Conservation (phyloP, 2,329 filamentous ascomycete species). For the Beauveria rudraprayagi region DNA sequence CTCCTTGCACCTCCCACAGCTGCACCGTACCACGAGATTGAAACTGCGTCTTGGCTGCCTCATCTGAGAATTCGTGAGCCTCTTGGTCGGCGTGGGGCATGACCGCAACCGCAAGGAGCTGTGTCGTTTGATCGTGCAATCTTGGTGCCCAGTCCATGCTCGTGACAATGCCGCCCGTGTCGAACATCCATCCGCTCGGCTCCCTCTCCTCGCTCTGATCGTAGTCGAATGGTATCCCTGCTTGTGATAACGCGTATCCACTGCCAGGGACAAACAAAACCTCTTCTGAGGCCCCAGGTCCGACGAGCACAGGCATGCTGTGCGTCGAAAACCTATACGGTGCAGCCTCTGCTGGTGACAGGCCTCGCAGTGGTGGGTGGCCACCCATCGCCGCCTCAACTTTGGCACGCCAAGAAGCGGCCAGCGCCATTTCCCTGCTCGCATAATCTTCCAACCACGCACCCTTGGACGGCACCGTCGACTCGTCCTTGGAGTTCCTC, state of each 20-base stretch:
- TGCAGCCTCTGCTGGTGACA: conserved; percentile 21
- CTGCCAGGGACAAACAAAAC: conserved; percentile 21
- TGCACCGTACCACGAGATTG: conserved; percentile 41
- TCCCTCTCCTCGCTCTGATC: conserved; percentile 18
- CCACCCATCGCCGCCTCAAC: conserved; percentile 14
- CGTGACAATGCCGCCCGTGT: conserved; percentile 45
- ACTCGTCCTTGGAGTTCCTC: conserved; percentile 16
- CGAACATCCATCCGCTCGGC: conserved; percentile 43
- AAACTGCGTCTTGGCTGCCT: conserved; percentile 29
- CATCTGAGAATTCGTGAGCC: conserved; percentile 30
- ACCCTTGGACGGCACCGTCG: conserved; percentile 24
- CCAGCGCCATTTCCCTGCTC: conserved; percentile 23
- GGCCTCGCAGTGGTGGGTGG: background rate
- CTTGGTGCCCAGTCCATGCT: conserved; percentile 45
- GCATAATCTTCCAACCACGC: conserved; percentile 35
- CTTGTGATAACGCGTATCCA: conserved; percentile 19
- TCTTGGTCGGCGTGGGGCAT: conserved; percentile 44
- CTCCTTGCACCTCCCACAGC: conserved; percentile 39
- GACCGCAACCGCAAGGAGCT: conserved; percentile 44
- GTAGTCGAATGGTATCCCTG: conserved; percentile 22
- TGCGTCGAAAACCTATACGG: conserved; percentile 20
- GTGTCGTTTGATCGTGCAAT: conserved; percentile 24
- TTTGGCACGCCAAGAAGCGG: conserved; percentile 21
- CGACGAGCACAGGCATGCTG: conserved; percentile 26
- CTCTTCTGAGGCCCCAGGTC: conserved; percentile 22